Percentiles rank a stretch among this genome's conserved stretches.
phyloP scores from a whole-genome alignment of 1,284 basidiomycete species.

The Marasmius sp. region DNA sequence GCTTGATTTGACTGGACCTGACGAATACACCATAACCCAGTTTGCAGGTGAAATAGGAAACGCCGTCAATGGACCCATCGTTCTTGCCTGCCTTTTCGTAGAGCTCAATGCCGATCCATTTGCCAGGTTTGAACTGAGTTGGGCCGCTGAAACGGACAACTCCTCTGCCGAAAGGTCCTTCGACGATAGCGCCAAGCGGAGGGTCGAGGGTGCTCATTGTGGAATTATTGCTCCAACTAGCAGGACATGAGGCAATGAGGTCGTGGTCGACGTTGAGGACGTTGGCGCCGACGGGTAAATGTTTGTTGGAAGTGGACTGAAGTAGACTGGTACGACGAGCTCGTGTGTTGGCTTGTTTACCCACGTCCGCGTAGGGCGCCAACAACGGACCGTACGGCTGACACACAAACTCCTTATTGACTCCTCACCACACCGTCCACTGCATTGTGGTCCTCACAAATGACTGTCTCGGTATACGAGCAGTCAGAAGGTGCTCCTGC shows the following conservation, averaged over 20 bases:
- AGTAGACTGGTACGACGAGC: not conserved
- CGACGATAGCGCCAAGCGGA: conserved; percentile 65
- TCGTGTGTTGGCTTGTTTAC: too few species aligned
- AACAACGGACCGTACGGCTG: too few species aligned
- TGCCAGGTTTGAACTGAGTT: conserved; percentile 85
- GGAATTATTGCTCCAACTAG: not conserved
- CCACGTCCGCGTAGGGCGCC: too few species aligned
- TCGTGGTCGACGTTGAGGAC: not conserved
- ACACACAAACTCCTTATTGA: too few species aligned
- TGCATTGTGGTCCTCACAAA: not conserved
- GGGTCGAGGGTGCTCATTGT: conserved; percentile 28
- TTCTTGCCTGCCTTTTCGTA: conserved; percentile 89
- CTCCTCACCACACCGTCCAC: too few species aligned
- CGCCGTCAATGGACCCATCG: conserved; percentile 86
- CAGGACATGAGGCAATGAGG: not conserved
- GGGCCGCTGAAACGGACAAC: conserved; percentile 85
- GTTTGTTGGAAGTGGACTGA: not conserved
- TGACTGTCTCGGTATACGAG: conserved; percentile 5
- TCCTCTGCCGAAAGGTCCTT: conserved; percentile 79
- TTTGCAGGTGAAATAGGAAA: conserved; percentile 84
- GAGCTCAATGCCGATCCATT: conserved; percentile 95
- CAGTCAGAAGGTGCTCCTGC: conserved; percentile 5
- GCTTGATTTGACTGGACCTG: conserved; percentile 82
- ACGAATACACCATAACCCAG: conserved; percentile 88
- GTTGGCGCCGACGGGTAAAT: not conserved